Base-by-base conservation (phyloP, 371 early-diverging fungal genomes). In the Batkoa obscura region DNA sequence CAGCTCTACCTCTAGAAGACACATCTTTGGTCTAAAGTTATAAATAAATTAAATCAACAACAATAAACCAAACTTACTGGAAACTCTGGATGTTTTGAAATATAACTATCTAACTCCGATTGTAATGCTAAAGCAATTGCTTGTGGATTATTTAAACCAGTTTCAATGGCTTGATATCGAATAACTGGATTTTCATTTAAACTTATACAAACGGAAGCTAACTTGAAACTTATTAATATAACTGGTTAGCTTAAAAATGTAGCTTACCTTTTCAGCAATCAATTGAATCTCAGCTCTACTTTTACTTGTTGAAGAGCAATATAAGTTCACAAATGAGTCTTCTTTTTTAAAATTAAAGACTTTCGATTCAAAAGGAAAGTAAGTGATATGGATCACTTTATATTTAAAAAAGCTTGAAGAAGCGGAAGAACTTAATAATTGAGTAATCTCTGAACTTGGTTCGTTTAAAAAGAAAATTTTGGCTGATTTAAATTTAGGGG, bases 171-270 rank as follows among this genome's bases (percentile, higher is more conserved):
- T 66, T 81, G 83, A 59, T 86, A 92, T 50, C 91, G 71, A 50
- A 97, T 86, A 56, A 86, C 73, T 1, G 96, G 96, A 55, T 71
- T 75, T 58, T 90, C 88, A 39, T 83, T 86, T 43, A 94, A 68
- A 4, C 84, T 73, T 0, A 77, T 79, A 64, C 84, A 83, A 0
- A 87, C 74, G 45, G 80, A 81, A 4, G 80, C 68, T 17, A 87
- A 64, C 78, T 78, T 61, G 23, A 12, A 33, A 15, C 23, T 0
- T 52, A 15, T 2, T 56, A 66, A 36, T 55, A 15, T 55, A 56
- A 59, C 53, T 55, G 43, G 36, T 10, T 13, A 12, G 10, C 1
- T 23, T 34, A 47, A 15, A 3, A 47, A 3, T 32, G 23, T 45
- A 47, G n/a, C 55, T 33, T 64, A 78, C 80, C 67, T 80, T 76